Conservation (phyloP, 495 filamentous ascomycete species). For the Penicillium angulare region DNA sequence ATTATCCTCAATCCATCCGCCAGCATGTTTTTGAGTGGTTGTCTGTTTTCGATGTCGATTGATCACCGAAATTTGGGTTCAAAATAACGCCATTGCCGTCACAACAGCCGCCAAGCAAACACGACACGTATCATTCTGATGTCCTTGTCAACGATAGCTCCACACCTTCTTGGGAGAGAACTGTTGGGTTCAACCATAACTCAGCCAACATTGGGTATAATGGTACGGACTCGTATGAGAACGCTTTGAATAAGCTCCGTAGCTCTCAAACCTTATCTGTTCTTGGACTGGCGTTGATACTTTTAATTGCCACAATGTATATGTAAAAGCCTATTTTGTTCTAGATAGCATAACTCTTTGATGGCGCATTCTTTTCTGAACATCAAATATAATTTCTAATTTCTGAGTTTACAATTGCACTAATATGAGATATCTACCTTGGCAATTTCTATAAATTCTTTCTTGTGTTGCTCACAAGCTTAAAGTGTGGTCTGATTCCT, state of each 20-base stretch:
- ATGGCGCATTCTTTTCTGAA: neutral
- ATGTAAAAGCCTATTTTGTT: no score
- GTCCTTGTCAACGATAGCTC: conserved; percentile 6
- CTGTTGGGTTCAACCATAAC: conserved; percentile 14
- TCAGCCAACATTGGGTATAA: conserved; percentile 6
- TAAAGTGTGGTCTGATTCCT: no score
- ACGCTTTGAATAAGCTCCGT: neutral
- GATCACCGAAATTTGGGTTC: neutral
- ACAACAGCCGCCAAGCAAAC: no score
- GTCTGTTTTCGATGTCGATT: no score
- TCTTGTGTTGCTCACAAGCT: no score
- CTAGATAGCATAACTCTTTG: no score
- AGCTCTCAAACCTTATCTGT: neutral
- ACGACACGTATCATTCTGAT: conserved; percentile 17
- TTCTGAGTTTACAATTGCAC: no score
- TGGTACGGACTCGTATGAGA: neutral
- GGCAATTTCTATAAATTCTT: no score
- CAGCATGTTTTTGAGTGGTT: no score
- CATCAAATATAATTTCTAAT: neutral
- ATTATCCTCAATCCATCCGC: no score
- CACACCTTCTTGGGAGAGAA: conserved; percentile 11
- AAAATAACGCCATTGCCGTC: no score
- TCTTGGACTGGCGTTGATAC: neutral
- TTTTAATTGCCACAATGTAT: neutral
- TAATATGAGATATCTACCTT: neutral